Percentiles rank a stretch among this genome's conserved stretches.
These are phyloP conservation scores for Aureobasidium sp. DNA, from an alignment of 2,329 filamentous ascomycete genomes.

Conservation along the genomic window DNA sequence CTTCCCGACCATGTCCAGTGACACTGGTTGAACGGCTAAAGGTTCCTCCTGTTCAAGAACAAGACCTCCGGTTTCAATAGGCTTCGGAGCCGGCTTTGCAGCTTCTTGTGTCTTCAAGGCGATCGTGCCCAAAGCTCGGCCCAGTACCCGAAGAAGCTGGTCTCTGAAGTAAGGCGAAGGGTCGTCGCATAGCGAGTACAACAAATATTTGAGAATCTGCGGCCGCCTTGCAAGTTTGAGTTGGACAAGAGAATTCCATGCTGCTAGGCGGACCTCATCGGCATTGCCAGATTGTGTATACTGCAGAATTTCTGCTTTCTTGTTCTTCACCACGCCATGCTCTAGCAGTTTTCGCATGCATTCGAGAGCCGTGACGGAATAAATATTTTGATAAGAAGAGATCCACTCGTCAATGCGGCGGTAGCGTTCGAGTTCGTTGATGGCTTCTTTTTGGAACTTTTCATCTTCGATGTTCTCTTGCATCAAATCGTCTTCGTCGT, in stretches of 20 bases:
- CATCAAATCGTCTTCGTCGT: slow-evolving; percentile 39
- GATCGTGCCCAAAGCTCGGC: slow-evolving; percentile 50
- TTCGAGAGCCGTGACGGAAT: slow-evolving; percentile 54
- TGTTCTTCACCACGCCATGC: slow-evolving; percentile 46
- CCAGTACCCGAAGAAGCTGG: slow-evolving; percentile 46
- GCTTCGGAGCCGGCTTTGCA: slow-evolving; percentile 25
- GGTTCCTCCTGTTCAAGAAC: slow-evolving; percentile 52
- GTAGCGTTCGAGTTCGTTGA: slow-evolving; percentile 57
- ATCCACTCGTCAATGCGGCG: slow-evolving; percentile 61
- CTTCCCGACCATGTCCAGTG: slow-evolving; percentile 47
- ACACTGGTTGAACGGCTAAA: slow-evolving; percentile 40
- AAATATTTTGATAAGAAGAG: slow-evolving; percentile 58
- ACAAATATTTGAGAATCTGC: slow-evolving; percentile 48
- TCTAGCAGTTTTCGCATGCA: slow-evolving; percentile 51
- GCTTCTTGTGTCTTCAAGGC: slow-evolving; percentile 48
- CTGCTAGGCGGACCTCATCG: slow-evolving; percentile 52
- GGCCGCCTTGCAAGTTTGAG: slow-evolving; percentile 47
- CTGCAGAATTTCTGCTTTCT: slow-evolving; percentile 52
- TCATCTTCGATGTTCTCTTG: slow-evolving; percentile 38
- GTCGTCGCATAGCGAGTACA: slow-evolving; percentile 51
- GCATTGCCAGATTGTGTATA: slow-evolving; percentile 55
- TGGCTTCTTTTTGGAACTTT: slow-evolving; percentile 48
- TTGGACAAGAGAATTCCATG: slow-evolving; percentile 52
- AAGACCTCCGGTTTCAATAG: slow-evolving; percentile 38
- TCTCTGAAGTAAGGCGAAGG: slow-evolving; percentile 52